These are phyloP conservation scores for Fraxinus ornus DNA, from an alignment of 305 asterid species.

Conservation along the genomic window DNA sequence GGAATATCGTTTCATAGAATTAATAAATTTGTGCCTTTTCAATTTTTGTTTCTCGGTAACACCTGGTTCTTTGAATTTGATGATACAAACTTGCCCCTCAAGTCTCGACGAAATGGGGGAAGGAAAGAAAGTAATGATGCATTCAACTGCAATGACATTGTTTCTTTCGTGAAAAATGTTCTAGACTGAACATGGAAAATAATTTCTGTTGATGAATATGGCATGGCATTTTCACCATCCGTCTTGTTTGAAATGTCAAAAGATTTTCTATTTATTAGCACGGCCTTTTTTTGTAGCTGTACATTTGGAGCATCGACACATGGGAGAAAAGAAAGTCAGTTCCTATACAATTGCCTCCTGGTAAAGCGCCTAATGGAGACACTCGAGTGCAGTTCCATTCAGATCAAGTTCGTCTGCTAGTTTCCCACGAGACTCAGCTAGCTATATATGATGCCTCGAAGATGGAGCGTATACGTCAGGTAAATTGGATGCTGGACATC, in stretches of 20 bases:
- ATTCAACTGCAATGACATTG: not conserved
- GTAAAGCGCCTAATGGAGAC: slow-evolving; percentile 87
- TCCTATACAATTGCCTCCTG: slow-evolving; percentile 81
- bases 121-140: not conserved
- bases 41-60: not conserved
- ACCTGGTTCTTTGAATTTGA: not conserved
- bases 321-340: slow-evolving; percentile 92
- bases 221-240: not conserved
- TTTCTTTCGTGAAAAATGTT: not conserved
- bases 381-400: slow-evolving; percentile 91
- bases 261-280: not conserved
- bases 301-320: slow-evolving; percentile 88
- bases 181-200: not conserved
- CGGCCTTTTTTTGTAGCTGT: slow-evolving; percentile 51
- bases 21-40: not conserved
- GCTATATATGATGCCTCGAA: slow-evolving; percentile 89
- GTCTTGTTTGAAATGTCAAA: not conserved
- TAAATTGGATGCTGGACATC: slow-evolving; percentile 14
- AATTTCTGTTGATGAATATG: not conserved
- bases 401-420: slow-evolving; percentile 84
- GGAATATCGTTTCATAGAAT: not conserved
- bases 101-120: not conserved
- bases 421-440: slow-evolving; percentile 89
- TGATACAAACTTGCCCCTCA: not conserved
- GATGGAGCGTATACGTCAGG: slow-evolving; percentile 96